Evolutionary conservation across 2,329 filamentous ascomycete genomes (phyloP), one percentile per base, ranked within the genome.

Genomic region (Neopestalotiopsis clavispora): DNA sequence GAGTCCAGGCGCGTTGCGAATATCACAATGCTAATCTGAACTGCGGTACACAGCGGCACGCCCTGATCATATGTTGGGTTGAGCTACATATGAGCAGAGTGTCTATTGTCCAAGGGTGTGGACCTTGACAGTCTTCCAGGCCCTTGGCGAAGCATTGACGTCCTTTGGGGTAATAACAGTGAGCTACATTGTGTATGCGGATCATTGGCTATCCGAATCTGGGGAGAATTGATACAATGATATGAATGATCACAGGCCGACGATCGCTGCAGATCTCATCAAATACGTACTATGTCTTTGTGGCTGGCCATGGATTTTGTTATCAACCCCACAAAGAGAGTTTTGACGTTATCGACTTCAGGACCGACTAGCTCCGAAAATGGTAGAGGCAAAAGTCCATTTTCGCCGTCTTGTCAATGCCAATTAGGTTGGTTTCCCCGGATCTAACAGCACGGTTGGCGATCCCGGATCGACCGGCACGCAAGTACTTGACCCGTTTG

Each of bases 401-500:
- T 49, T 49, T 62, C 30, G 59, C 17, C 14, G 40, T 59, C 59
- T 34, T 38, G 14, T 38, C 59, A 30, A 34, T 17, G 28, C 28
- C 17, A 30, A 40, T 62, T 30, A 34, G 30, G 59, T 62, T 62
- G 59, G 59, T n/a, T 64, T 64, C 61, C 61, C 61, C 40, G 61
- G 61, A 64, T 64, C 61, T 32, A 20, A 23, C 38, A 28, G 38
- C 23, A 23, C 61, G 38, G 61, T 64, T 49, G 61, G 40, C 40
- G 61, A 64, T 64, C 61, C 38, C 34, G 61, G 61, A 64, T 64
- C 61, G 40, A 64, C 40, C 61, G 40, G 61, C 40, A 64, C 34
- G 14, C 59, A 20, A 13, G 34, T 23, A 23, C 10, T 34, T 62
- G 30, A 9, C 34, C 59, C n/a, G 32, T 62, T 30, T 13, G n/a